These are phyloP conservation scores for Phytophthora europaea DNA, from an alignment of 352 stramenopile species.

Conservation along the genomic window DNA sequence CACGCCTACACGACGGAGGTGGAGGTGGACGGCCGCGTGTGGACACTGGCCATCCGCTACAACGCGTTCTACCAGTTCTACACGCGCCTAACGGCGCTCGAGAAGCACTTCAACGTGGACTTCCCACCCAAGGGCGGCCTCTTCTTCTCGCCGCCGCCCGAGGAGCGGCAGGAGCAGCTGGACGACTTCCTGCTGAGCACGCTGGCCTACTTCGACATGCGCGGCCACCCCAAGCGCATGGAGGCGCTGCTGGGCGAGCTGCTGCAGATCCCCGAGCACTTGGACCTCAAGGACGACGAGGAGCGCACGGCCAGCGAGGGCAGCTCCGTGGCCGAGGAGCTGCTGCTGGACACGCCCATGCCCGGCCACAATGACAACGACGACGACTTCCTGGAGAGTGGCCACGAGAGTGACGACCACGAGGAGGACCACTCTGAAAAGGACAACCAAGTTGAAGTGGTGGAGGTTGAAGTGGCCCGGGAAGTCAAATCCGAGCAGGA, in stretches of 20 bases:
- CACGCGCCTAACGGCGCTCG: slow-evolving; percentile 50
- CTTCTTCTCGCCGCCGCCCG: slow-evolving; percentile 68
- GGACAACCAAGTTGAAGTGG: slow-evolving; percentile 25
- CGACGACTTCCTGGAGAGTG: slow-evolving; percentile 18
- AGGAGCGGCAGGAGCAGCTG: slow-evolving; percentile 67
- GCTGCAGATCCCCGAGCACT: slow-evolving; percentile 59
- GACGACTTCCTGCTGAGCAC: slow-evolving; percentile 70
- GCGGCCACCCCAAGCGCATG: slow-evolving; percentile 50
- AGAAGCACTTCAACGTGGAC: slow-evolving; percentile 62
- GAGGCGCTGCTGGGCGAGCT: slow-evolving; percentile 60
- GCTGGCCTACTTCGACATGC: slow-evolving; percentile 63
- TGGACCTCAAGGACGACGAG: slow-evolving; percentile 38
- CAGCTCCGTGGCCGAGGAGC: slow-evolving; percentile 41
- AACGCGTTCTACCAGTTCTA: slow-evolving; percentile 75
- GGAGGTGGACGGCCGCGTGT: slow-evolving; percentile 47
- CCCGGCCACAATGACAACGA: slow-evolving; percentile 15
- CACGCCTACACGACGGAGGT: slow-evolving; percentile 66
- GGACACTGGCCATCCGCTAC: slow-evolving; percentile 70
- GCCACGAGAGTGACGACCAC: slow-evolving; percentile 17
- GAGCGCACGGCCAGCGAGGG: slow-evolving; percentile 47
- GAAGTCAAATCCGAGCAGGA: not conserved
- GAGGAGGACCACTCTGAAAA: not conserved
- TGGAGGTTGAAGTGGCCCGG: slow-evolving; percentile 4
- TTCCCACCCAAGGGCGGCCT: slow-evolving; percentile 74
- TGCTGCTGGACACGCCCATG: slow-evolving; percentile 37